Base-by-base conservation (phyloP, 306 rosid species). In the Cajanus cajan region DNA sequence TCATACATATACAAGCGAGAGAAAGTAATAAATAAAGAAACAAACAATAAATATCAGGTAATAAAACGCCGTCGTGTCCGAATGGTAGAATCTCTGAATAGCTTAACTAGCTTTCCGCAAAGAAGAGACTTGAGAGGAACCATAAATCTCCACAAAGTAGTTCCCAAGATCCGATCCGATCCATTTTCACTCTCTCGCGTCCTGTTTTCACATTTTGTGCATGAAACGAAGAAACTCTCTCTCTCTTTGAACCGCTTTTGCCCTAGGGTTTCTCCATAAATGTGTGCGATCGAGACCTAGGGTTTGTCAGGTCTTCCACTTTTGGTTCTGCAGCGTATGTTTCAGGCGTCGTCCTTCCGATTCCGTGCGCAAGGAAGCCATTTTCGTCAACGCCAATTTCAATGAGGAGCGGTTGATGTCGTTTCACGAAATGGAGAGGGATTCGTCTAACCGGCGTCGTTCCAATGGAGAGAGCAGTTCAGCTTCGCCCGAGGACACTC, bases 271-370 rank as follows among this genome's bases (percentile, higher is more conserved):
- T 64, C 48, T 16, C n/a, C n/a, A n/a, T n/a, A n/a, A n/a, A n/a
- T n/a, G n/a, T n/a, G n/a, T n/a, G n/a, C 86, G 92, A 90, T 92
- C 92, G 81, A 63, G 86, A 74, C 80, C 70, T 83, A 90, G 89
- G 94, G 87, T 84, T 88, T 59, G 67, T n/a, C 2, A 78, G 78
- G 71, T n/a, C n/a, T 76, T 83, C 82, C 54, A 80, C 85, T 83
- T 84, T 84, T 86, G 88, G 89, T 88, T 83, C 67, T 88, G 90
- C 75, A 78, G n/a, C n/a, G n/a, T 81, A 82, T 88, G 90, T 1
- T 16, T 64, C 28, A 5, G 34, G 47, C 47, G 7, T 62, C 2
- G 7, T 64, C 47, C 25, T 64, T 64, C 6, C 7, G 6, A 8
- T 36, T 64, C 43, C 8, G 1, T 15, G 13, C 18, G 5, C 25